A percentile compares a stretch with the other conserved stretches of the same genome.
Conservation (phyloP, 352 stramenopile genomes). For the Elongisporangium undulatum region DNA sequence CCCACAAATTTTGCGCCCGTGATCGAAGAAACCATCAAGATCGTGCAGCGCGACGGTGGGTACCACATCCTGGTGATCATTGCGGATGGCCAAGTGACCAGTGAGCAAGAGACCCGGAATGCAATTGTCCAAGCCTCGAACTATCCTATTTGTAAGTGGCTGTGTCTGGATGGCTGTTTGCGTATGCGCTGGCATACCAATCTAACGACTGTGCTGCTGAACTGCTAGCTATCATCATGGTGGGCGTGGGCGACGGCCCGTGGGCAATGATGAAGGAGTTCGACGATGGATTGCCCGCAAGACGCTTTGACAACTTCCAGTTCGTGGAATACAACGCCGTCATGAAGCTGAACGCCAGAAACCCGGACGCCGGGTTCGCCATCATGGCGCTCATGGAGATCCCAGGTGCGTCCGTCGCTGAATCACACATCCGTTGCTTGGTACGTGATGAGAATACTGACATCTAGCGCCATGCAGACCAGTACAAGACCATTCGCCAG, state of each 20-base stretch:
- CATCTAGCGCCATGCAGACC: constrained; percentile 10
- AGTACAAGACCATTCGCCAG: constrained; percentile 46
- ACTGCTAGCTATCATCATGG: constrained; percentile 45
- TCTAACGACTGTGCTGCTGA: background rate
- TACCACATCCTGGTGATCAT: constrained; percentile 87
- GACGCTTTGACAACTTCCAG: constrained; percentile 82
- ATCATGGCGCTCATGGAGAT: constrained; percentile 53
- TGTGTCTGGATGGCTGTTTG: background rate
- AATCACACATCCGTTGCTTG: background rate
- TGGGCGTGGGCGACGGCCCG: constrained; percentile 72
- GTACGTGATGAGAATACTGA: background rate
- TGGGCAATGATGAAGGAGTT: constrained; percentile 79
- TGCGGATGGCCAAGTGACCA: constrained; percentile 70
- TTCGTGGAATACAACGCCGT: constrained; percentile 79
- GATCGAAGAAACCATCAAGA: constrained; percentile 62
- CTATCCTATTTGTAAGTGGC: constrained; percentile 68
- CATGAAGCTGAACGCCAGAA: constrained; percentile 29
- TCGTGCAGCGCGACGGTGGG: constrained; percentile 25
- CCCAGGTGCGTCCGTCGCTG: constrained; percentile 21
- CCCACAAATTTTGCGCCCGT: constrained; percentile 66
- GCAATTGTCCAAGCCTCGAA: constrained; percentile 72
- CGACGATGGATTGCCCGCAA: constrained; percentile 59
- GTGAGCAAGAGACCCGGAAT: constrained; percentile 38
- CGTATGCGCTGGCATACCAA: background rate
- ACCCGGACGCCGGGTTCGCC: constrained; percentile 40